Evolutionary conservation across 441 rosid genomes (phyloP).

Genomic region (Eutrema salsugineum): DNA sequence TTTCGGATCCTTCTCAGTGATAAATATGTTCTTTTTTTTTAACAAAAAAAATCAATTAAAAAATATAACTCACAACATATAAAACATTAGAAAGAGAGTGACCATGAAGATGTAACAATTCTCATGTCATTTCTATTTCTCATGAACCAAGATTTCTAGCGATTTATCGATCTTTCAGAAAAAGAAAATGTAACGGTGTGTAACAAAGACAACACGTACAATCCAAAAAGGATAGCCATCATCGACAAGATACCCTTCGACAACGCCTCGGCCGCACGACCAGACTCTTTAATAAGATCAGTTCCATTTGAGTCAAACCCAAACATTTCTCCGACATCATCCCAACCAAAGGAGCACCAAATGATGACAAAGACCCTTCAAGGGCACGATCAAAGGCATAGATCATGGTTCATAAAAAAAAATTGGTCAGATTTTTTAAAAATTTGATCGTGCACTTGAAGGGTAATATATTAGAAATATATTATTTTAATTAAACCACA

Average conservation of each 20-base stretch:
- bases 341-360: constrained; percentile 86
- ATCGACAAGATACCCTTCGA: constrained; percentile 76
- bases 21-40: too few species aligned
- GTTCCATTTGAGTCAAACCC: constrained; percentile 66
- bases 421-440: too few species aligned
- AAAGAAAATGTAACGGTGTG: constrained; percentile 57
- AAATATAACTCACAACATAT: too few species aligned
- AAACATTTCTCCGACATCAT: constrained; percentile 64
- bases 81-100: too few species aligned
- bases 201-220: constrained; percentile 76
- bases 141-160: constrained; percentile 38
- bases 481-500: too few species aligned
- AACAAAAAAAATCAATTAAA: too few species aligned
- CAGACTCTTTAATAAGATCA: constrained; percentile 50
- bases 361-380: constrained; percentile 75
- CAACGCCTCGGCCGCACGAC: constrained; percentile 59
- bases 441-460: too few species aligned
- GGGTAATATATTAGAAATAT: too few species aligned
- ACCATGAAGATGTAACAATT: neutral
- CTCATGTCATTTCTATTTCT: constrained; percentile 45
- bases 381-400: constrained; percentile 89
- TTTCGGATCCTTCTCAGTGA: too few species aligned
- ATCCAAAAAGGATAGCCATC: constrained; percentile 79
- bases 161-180: constrained; percentile 57
- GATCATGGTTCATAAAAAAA: too few species aligned